Percentiles rank a stretch among this genome's conserved stretches.
phyloP scores from a whole-genome alignment of 306 rosid genomes.

The Psophocarpus tetragonolobus region DNA sequence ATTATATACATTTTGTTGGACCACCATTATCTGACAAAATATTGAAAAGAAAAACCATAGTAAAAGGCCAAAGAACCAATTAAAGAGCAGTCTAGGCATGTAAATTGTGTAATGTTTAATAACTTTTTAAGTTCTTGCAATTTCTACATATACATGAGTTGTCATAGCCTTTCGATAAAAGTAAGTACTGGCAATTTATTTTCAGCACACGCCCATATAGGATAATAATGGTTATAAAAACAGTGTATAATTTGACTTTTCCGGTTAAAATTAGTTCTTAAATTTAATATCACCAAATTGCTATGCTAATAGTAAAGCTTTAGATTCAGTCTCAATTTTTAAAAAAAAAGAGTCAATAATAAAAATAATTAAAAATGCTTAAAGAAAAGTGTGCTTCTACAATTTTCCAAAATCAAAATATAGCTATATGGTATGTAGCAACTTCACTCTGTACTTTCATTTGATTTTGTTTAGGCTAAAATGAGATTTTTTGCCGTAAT shows the following conservation, averaged over 20 bases:
- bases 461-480: too few species aligned
- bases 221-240: background rate
- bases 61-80: slow-evolving; percentile 16
- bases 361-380: too few species aligned
- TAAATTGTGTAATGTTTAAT: slow-evolving; percentile 6
- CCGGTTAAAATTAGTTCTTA: background rate
- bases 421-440: too few species aligned
- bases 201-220: background rate
- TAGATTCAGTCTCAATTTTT: too few species aligned
- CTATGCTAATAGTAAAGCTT: too few species aligned
- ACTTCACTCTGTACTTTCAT: too few species aligned
- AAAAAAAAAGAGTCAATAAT: too few species aligned
- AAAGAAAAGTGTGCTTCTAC: too few species aligned
- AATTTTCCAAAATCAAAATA: too few species aligned
- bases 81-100: slow-evolving; percentile 8
- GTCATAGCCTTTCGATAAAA: slow-evolving; percentile 8
- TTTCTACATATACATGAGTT: slow-evolving; percentile 4
- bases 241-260: background rate
- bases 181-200: background rate
- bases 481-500: too few species aligned
- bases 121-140: slow-evolving; percentile 26
- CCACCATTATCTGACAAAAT: slow-evolving; percentile 37
- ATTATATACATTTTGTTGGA: slow-evolving; percentile 30
- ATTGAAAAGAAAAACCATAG: slow-evolving; percentile 28
- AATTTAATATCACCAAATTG: background rate